These are phyloP conservation scores for Croton setiger DNA, from an alignment of 441 rosid species.

Conservation along the genomic window DNA sequence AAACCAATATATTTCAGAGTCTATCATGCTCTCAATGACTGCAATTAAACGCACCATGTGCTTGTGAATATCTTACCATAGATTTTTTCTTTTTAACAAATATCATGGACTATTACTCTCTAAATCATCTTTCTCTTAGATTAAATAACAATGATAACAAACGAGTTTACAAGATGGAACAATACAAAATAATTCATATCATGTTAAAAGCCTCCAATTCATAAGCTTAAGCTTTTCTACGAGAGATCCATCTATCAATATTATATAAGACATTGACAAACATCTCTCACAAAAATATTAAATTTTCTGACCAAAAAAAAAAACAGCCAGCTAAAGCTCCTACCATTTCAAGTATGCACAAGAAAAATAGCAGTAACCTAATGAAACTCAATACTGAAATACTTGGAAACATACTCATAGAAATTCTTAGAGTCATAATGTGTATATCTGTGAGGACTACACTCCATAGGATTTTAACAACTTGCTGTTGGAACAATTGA, in stretches of 20 bases:
- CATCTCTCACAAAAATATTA: not conserved
- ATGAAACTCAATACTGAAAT: not conserved
- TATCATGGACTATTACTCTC: not conserved
- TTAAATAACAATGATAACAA: not conserved
- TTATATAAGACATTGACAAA: not conserved
- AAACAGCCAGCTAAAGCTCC: not conserved
- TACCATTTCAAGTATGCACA: not conserved
- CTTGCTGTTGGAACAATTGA: not conserved
- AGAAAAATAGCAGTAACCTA: not conserved
- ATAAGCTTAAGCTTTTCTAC: not conserved
- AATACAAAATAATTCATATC: not conserved
- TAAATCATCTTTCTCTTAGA: not conserved
- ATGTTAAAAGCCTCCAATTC: not conserved
- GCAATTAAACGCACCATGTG: not conserved
- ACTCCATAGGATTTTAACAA: not conserved
- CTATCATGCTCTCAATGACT: not conserved
- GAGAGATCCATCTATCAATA: not conserved
- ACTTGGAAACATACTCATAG: not conserved
- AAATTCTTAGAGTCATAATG: not conserved
- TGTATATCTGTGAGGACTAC: not conserved
- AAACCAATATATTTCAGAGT: not conserved
- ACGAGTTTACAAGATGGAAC: too few species aligned
- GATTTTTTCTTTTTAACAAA: not conserved
- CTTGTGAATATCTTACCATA: not conserved
- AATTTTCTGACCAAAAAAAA: not conserved